Evolutionary conservation across 164 flowering plant genomes (phyloP), one percentile per base, ranked within the genome.

Genomic region (Vitis labrusca): DNA sequence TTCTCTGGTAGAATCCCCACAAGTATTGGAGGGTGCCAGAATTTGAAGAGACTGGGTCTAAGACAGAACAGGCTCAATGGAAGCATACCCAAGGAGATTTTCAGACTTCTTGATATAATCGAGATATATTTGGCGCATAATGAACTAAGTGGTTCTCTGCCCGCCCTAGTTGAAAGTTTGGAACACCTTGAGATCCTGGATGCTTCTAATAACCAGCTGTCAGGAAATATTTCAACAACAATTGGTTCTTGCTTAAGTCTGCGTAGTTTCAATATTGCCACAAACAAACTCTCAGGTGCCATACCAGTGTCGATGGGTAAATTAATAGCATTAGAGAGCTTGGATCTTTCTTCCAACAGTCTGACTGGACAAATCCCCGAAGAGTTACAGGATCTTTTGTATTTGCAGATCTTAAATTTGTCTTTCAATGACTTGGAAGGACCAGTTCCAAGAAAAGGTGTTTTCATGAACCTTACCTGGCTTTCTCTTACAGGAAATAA

Each of bases 1-100:
- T 71, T 74, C 51, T 68, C 66, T 23, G 77, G 73, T n/a, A 19
- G 23, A 50, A 58, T 69, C n/a, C 77, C 73, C 2, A 11, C 10
- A 2, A 59, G 69, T 17, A 50, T 65, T 17, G 59, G 50, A 27
- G 16, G 13, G 2, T 72, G 65, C 52, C 48, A 65, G 53, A n/a
- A 19, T 1, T 14, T 72, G 19, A 23, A 23, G 9, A 7, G 4
- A 8, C 1, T 16, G n/a, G 71, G 53, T 7, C 16, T 67, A 6
- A 32, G 17, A 12, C 1, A 16, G 27, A 65, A 59, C 48, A 59
- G 0, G 14, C 69, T 66, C 12, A 37, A 10, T 37, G 74, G 74
- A 3, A 50, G 50, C 48, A 64, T 71, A 32, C 68, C 68, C 11
- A 17, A 19, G 61, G 68, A 64, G 23, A 64, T 71, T 29, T 72